A percentile compares a stretch with the other conserved stretches of the same genome.
These are phyloP conservation scores for Solanum sitiens DNA, from an alignment of 257 asterid genomes.

Conservation along the genomic window DNA sequence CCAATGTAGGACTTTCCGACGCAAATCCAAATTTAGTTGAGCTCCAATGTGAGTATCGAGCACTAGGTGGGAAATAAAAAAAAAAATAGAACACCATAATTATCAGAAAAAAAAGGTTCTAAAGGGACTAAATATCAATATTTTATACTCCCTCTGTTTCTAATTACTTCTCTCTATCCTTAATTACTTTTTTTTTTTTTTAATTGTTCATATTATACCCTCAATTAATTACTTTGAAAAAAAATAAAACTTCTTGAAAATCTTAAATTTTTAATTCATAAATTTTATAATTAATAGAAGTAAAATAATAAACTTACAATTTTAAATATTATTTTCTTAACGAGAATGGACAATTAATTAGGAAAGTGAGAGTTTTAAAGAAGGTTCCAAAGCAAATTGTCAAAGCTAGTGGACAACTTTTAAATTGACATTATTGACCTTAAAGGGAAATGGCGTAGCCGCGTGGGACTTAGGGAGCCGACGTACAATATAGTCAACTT, in stretches of 20 bases:
- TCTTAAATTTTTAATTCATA: too few species aligned
- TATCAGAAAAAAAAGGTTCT: background rate
- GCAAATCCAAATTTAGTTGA: fast-evolving
- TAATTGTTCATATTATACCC: too few species aligned
- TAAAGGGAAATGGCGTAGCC: background rate
- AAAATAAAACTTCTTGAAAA: too few species aligned
- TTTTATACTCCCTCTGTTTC: background rate
- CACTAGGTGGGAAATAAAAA: too few species aligned
- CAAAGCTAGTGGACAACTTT: background rate
- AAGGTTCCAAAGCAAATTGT: background rate
- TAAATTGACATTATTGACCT: background rate
- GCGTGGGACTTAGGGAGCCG: background rate
- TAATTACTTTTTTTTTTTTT: too few species aligned
- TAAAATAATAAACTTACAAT: too few species aligned
- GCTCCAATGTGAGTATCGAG: fast-evolving
- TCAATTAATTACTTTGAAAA: too few species aligned
- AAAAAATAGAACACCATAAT: background rate
- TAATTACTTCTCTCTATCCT: too few species aligned
- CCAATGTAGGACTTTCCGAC: fast-evolving
- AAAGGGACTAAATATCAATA: background rate
- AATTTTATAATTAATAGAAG: too few species aligned
- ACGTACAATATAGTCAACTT: background rate
- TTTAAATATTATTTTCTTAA: fast-evolving
- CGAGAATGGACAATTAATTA: too few species aligned
- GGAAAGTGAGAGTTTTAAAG: background rate